Percentiles rank a stretch among this genome's conserved stretches.
These are phyloP conservation scores for Rhodotorula toruloides DNA, from an alignment of 768 basidiomycete genomes.

Conservation along the genomic window DNA sequence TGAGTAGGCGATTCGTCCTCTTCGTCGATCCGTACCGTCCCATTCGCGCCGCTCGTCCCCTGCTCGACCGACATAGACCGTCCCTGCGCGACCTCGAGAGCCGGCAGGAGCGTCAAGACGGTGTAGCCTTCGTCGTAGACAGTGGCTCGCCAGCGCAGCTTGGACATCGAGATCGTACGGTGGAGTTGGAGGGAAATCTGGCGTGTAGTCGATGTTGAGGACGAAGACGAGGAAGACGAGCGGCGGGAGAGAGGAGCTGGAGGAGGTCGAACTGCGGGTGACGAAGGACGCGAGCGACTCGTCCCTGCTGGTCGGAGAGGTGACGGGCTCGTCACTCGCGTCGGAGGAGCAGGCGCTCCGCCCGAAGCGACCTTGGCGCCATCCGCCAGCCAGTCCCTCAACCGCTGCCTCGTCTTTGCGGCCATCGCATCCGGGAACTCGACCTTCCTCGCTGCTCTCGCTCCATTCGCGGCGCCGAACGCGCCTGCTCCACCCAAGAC, in stretches of 20 bases:
- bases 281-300: not conserved
- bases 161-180: constrained; percentile 1
- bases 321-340: too few species aligned
- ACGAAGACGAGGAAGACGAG: not conserved
- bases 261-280: not conserved
- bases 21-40: not conserved
- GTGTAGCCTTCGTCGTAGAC: constrained; percentile 9
- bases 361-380: too few species aligned
- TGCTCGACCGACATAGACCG: too few species aligned
- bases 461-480: too few species aligned
- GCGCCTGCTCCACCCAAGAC: not conserved
- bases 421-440: too few species aligned
- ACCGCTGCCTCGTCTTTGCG: too few species aligned
- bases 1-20: not conserved
- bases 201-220: not conserved
- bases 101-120: constrained; percentile 21
- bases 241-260: not conserved
- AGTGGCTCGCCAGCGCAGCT: not conserved
- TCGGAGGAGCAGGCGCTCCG: too few species aligned
- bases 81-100: not conserved
- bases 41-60: not conserved
- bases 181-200: too few species aligned
- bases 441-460: too few species aligned
- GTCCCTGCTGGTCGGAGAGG: too few species aligned
- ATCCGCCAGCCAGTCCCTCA: too few species aligned